Base-by-base conservation (phyloP, 2,329 filamentous ascomycete species). In the Lasiodiplodia hormozganensis region DNA sequence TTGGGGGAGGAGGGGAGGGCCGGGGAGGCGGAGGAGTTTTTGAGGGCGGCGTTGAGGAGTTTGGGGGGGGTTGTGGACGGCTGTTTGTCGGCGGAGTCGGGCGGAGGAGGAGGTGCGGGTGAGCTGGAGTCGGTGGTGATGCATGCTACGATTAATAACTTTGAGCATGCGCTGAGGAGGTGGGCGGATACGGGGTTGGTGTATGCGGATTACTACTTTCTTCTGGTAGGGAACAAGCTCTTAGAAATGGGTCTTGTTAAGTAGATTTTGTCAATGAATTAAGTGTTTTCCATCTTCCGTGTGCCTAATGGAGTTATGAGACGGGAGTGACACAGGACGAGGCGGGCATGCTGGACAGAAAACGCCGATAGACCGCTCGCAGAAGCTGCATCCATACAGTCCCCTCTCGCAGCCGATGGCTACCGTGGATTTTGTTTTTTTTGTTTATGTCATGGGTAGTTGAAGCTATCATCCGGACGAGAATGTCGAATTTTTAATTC, bases 151-250 rank as follows among this genome's bases (percentile, higher is more conserved):
- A 82, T 82, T 12, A 83, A 83, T 64, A 82, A 83, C 62, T 81
- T 79, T 43, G 76, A 79, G 68, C 79, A 78, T 68, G 81, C 81
- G 11, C 77, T 77, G 2, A 76, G 79, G 21, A 72, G 76, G 14
- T 83, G 80, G 76, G 78, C 80, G 1, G 75, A 83, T 57, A 81
- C 83, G 70, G 81, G 81, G 0, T 67, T 84, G 7, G 81, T 84
- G 0, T 84, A 84, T 69, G 82, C 82, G 0, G 82, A 84, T 64
- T 84, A 84, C 71, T 83, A 79, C 68, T 79, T 83, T 31, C 70
- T 84, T 12, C 70, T 82, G 31, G 74, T 81, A 2, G 82, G 82
- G 1, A 84, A 84, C 65, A 74, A 77, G 38, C 69, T 84, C 28
- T 68, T 84, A 14, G 69, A 73, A 4, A 73, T 72, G 71, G 72